A percentile compares a stretch with the other conserved stretches of the same genome.
phyloP scores from a whole-genome alignment of 2,329 filamentous ascomycete genomes.

The Ophiostoma sp. region DNA sequence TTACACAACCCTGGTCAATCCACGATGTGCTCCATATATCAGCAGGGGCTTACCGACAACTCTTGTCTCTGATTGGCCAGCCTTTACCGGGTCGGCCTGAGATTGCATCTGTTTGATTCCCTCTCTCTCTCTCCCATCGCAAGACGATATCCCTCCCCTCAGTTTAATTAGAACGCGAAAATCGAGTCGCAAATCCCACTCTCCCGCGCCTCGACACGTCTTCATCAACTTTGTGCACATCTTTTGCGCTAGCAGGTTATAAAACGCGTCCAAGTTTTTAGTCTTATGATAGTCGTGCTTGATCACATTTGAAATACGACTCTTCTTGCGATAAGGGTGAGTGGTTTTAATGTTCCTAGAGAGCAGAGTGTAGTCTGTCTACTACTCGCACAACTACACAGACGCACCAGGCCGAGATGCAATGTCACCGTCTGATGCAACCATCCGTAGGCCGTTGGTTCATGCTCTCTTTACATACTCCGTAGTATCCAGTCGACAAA shows the following conservation, averaged over 20 bases:
- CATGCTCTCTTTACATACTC: neutral
- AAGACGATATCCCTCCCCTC: neutral
- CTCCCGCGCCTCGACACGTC: conserved; percentile 8
- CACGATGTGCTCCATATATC: neutral
- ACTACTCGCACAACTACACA: too few relatives aligned
- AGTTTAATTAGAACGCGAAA: conserved; percentile 23
- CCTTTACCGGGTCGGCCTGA: neutral
- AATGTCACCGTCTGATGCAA: neutral
- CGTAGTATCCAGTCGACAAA: too few relatives aligned
- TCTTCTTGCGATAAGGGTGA: neutral
- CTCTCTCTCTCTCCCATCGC: neutral
- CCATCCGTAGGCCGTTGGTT: neutral
- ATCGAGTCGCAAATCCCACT: conserved; percentile 5
- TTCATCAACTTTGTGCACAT: neutral
- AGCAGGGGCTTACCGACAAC: neutral
- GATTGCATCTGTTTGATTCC: neutral
- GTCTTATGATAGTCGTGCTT: neutral
- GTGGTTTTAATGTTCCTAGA: neutral
- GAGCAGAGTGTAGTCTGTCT: too few relatives aligned
- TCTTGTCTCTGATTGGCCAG: neutral
- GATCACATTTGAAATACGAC: conserved; percentile 16
- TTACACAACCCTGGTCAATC: neutral
- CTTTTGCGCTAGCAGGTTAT: neutral
- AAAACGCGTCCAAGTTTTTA: conserved; percentile 17
- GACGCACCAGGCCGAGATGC: neutral